Evolutionary conservation across 108 stramenopile species (phyloP), one percentile per base, ranked within the genome.

Genomic region (Epipyxis sp.): DNA sequence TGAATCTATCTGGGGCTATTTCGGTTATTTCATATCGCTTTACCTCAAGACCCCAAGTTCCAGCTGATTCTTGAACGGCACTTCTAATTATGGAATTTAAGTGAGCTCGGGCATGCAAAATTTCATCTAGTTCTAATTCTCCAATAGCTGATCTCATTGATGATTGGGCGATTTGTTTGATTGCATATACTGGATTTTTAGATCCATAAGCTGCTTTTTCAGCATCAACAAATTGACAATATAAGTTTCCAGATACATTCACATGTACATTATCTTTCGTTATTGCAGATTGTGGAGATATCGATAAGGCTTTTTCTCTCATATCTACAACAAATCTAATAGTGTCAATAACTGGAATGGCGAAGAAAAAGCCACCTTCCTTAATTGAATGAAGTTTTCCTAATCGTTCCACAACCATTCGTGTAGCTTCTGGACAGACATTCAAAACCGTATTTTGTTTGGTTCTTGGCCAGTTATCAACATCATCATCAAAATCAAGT

Each of bases 91-190:
- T 81, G 29, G 89, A 81, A 86, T 98, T 98, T 59, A 98, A 81
- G 27, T 90, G 79, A 10, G 92, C 90, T 42, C 97, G 90, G 32
- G 91, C 92, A 82, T 95, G 97, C 61, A 98, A 90, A 74, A 98
- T 98, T 85, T 98, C 95, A 82, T 98, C 97, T 34, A 98, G 86
- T 88, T 98, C 97, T 88, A 98, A 90, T 90, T 98, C 97, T 69
- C 97, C 97, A 79, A 98, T 94, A 50, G 97, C 94, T 3, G 95
- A 91, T 62, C 97, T 79, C 97, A 98, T 98, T 50, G 94, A 92
- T 1, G 93, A 94, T 91, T 98, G 97, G 2, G 97, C 94, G 69
- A 91, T 89, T 91, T 94, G 94, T 78, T 92, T 88, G 13, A 98
- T 95, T 71, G 93, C 91, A 81, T 98, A 96, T 59, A 98, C 81